Conservation (phyloP, 768 basidiomycete species). For the Pholiota conissans region DNA sequence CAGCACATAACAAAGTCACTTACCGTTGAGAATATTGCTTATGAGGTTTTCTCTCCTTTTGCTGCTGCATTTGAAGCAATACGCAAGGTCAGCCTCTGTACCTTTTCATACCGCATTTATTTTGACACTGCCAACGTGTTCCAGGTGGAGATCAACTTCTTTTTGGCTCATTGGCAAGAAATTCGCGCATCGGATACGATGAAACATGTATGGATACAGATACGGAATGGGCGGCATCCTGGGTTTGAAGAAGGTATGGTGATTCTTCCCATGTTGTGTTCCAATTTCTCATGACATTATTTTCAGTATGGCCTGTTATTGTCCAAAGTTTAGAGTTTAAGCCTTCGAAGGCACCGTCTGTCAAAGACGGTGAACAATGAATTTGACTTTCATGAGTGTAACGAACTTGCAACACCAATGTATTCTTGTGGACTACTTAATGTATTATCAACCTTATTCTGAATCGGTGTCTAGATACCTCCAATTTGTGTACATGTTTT, state of each 20-base stretch:
- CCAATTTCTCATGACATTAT: background rate
- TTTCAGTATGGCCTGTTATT: conserved; percentile 67
- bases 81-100: conserved; percentile 51
- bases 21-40: conserved; percentile 77
- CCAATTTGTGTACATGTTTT: background rate
- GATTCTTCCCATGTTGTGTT: background rate
- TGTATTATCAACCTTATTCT: background rate
- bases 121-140: conserved; percentile 42
- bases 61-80: conserved; percentile 81
- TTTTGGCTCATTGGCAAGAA: conserved; percentile 79
- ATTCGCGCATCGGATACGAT: conserved; percentile 84
- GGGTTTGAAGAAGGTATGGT: conserved; percentile 80
- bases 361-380: background rate
- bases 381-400: background rate
- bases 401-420: background rate
- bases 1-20: conserved; percentile 79
- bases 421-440: background rate
- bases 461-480: conserved; percentile 3
- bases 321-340: conserved; percentile 63
- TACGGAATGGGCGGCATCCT: conserved; percentile 78
- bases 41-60: conserved; percentile 86
- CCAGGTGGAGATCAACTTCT: conserved; percentile 71
- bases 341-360: conserved; percentile 26
- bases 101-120: conserved; percentile 2
- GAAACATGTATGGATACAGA: conserved; percentile 83